Conservation (phyloP, 768 basidiomycete genomes). For the Serendipita indica region DNA sequence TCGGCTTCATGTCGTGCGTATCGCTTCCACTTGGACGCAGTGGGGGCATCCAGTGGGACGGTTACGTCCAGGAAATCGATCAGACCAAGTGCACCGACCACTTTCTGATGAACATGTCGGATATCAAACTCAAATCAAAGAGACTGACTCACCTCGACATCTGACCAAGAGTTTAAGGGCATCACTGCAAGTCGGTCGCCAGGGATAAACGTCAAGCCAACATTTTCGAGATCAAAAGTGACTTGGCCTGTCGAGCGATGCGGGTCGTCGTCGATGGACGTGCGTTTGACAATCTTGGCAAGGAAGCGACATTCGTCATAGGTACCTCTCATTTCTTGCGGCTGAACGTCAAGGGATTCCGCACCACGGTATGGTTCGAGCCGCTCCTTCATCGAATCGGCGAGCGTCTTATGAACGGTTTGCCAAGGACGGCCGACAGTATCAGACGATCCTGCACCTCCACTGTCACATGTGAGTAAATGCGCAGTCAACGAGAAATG, state of each 20-base stretch:
- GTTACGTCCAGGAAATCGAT: not conserved
- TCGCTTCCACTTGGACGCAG: not conserved
- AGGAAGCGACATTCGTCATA: slow-evolving; percentile 2
- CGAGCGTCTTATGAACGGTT: not conserved
- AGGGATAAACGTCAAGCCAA: not conserved
- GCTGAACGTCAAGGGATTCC: not conserved
- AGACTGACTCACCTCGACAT: not conserved
- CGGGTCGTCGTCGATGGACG: not conserved
- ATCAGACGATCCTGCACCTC: not conserved
- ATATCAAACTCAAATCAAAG: no score
- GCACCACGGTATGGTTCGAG: not conserved
- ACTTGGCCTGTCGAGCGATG: not conserved
- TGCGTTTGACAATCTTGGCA: not conserved
- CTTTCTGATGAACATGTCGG: not conserved
- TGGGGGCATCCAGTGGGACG: not conserved
- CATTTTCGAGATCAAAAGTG: not conserved
- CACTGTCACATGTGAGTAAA: not conserved
- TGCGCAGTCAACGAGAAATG: not conserved
- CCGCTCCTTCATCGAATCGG: not conserved
- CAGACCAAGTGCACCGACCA: not conserved
- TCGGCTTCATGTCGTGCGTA: not conserved
- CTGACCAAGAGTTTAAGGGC: not conserved
- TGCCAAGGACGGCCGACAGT: not conserved
- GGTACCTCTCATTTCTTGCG: not conserved
- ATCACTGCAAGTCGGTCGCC: not conserved